Evolutionary conservation across 495 filamentous ascomycete species (phyloP), one percentile per base, ranked within the genome.

Genomic region (Aspergillus nidulans): DNA sequence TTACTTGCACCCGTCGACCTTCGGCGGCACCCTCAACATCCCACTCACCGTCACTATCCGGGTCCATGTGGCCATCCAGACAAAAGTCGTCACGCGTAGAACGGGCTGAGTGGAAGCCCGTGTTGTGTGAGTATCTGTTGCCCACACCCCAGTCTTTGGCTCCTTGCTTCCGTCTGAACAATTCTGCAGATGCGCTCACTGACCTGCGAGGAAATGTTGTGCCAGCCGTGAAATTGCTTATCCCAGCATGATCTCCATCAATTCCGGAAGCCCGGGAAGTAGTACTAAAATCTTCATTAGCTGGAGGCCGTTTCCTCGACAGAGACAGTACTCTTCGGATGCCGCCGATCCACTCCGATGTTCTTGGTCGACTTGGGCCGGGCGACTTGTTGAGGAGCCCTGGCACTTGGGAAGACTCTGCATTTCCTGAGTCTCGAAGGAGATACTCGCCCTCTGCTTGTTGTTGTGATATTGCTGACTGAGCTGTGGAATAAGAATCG

Each of bases 1-100:
- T 95, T 57, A 95, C 82, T 72, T 97, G 92, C 55, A 97, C 92
- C 15, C 89, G 79, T 40, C 91, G 69, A 47, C 80, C 82, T 69
- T 92, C 85, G 1, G 88, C 87, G 6, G 89, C 90, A 41, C 81
- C 81, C 67, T 97, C 92, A 30, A 96, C 81, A 63, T 96, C 92
- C 91, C 92, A 96, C 46, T 95, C 91, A 4, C 84, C 86, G 13
- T 88, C 85, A 0, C 66, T 66, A 6, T 68, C 65, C 49, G 58
- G 57, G 23, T 66, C 61, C 25, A 68, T 62, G 2, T 70, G 55
- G 9, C 65, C 68, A 4, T 66, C 66, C 4, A 69, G 57, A 4
- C 62, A 68, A 26, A 69, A 60, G 34, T 74, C 69, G 47, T 74
- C 68, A 38, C 68, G 68, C 0, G 62, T 64, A 1, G 62, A 63